A percentile compares a stretch with the other conserved stretches of the same genome.
Evolutionary conservation across 768 basidiomycete species (phyloP).

Genomic region (Auriscalpium vulgare): DNA sequence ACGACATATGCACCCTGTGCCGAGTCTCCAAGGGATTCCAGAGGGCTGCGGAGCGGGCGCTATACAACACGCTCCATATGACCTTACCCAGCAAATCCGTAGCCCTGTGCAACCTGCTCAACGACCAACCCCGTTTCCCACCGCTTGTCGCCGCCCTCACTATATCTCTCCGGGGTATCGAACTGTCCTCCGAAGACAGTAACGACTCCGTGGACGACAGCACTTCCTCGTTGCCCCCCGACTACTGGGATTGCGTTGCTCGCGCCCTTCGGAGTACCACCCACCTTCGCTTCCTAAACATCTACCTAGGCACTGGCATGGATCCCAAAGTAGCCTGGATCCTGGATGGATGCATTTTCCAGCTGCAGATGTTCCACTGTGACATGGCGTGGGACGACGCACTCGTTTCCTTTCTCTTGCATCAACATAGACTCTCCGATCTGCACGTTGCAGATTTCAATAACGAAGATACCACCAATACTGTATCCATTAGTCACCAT

Average conservation of each 20-base stretch:
- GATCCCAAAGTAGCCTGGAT: constrained; percentile 30
- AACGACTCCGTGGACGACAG: constrained; percentile 16
- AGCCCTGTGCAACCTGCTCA: constrained; percentile 41
- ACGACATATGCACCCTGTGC: constrained; percentile 50
- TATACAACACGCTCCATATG: constrained; percentile 54
- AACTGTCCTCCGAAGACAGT: constrained; percentile 15
- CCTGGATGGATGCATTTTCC: constrained; percentile 37
- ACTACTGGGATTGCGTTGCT: constrained; percentile 45
- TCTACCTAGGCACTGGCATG: constrained; percentile 29
- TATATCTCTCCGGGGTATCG: constrained; percentile 32
- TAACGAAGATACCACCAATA: constrained; percentile 19
- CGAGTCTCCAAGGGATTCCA: constrained; percentile 51
- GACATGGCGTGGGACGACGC: constrained; percentile 57
- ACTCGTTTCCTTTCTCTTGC: constrained; percentile 45
- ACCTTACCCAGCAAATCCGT: constrained; percentile 30
- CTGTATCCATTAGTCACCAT: constrained; percentile 11
- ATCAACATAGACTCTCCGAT: constrained; percentile 40
- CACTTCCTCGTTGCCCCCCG: constrained; percentile 21
- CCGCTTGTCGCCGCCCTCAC: constrained; percentile 46
- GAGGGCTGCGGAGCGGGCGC: constrained; percentile 42
- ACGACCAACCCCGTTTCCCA: constrained; percentile 39
- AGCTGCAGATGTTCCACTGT: constrained; percentile 53
- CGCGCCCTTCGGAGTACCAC: constrained; percentile 39
- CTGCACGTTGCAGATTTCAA: constrained; percentile 33
- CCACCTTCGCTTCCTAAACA: constrained; percentile 43